These are phyloP conservation scores for Ophiostoma fasciatum DNA, from an alignment of 2,329 filamentous ascomycete genomes.

Conservation along the genomic window DNA sequence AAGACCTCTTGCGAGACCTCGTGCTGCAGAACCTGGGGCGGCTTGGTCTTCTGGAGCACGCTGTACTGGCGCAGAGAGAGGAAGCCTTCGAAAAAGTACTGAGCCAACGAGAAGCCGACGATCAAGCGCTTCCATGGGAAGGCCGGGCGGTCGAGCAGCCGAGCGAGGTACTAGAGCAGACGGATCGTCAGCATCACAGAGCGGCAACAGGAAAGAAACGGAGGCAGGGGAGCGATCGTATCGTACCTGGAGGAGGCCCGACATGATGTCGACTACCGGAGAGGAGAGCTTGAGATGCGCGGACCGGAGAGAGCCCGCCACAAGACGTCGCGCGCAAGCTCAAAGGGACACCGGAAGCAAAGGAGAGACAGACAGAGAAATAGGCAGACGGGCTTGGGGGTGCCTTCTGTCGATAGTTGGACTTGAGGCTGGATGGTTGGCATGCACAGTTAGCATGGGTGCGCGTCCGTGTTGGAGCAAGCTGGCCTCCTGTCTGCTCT, in stretches of 20 bases:
- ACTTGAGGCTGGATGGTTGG: too few relatives aligned
- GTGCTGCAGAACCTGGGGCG: slow-evolving; percentile 73
- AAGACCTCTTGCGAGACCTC: slow-evolving; percentile 84
- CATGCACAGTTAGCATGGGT: too few relatives aligned
- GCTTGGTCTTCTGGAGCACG: slow-evolving; percentile 62
- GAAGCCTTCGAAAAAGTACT: slow-evolving; percentile 82
- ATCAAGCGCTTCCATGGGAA: slow-evolving; percentile 98
- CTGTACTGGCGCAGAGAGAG: slow-evolving; percentile 82
- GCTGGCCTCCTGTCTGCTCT: too few relatives aligned
- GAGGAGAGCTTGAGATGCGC: not conserved
- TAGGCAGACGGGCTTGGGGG: not conserved
- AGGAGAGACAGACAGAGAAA: not conserved
- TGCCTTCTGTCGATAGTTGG: too few relatives aligned
- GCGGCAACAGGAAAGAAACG: not conserved
- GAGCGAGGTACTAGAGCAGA: slow-evolving; percentile 50
- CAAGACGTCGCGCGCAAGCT: too few relatives aligned
- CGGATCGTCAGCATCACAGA: too few relatives aligned
- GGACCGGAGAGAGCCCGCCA: too few relatives aligned
- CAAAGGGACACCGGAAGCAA: not conserved
- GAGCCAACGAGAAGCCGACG: slow-evolving; percentile 81
- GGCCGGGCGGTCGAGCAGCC: slow-evolving; percentile 74
- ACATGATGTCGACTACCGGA: slow-evolving; percentile 15
- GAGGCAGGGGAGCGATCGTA: not conserved
- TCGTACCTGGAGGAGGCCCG: slow-evolving; percentile 31
- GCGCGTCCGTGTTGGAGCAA: too few relatives aligned